A percentile compares a stretch with the other conserved stretches of the same genome.
These are phyloP conservation scores for Kregervanrija delftensis DNA, from an alignment of 805 yeast genomes.

Conservation along the genomic window DNA sequence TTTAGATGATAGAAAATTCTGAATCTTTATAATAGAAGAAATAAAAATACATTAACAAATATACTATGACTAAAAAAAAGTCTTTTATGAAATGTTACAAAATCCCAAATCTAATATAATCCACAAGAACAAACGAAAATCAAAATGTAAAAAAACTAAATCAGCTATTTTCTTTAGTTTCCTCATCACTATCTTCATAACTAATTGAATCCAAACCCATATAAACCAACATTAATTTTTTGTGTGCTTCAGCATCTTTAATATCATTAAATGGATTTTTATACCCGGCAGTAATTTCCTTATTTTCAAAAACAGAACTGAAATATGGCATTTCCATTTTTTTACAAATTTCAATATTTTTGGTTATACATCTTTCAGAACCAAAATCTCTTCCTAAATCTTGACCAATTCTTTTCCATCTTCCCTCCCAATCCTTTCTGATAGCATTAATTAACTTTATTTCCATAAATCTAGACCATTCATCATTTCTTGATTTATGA, in stretches of 20 bases:
- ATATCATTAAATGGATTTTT: constrained; percentile 22
- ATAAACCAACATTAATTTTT: constrained; percentile 29
- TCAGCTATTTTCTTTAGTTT: background rate
- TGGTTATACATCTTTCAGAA: constrained; percentile 25
- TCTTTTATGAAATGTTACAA: no score
- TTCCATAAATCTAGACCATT: constrained; percentile 31
- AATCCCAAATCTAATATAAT: no score
- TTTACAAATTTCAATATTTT: constrained; percentile 27
- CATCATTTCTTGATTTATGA: constrained; percentile 29
- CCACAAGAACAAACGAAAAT: no score
- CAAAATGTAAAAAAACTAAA: no score
- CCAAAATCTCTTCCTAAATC: constrained; percentile 26
- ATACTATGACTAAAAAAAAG: no score
- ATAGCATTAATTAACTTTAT: constrained; percentile 25
- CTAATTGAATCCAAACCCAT: constrained; percentile 31
- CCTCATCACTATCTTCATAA: constrained; percentile 25
- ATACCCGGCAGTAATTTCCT: constrained; percentile 23
- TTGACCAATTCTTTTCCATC: constrained; percentile 33
- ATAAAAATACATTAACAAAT: no score
- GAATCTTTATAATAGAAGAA: no score
- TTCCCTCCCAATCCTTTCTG: constrained; percentile 32
- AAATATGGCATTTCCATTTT: constrained; percentile 23
- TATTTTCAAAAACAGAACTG: constrained; percentile 20
- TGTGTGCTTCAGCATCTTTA: constrained; percentile 26
- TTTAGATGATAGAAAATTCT: no score